Percentiles rank a stretch among this genome's conserved stretches.
These are phyloP conservation scores for Pseudoturritis turrita DNA, from an alignment of 345 rosid species.

Conservation along the genomic window DNA sequence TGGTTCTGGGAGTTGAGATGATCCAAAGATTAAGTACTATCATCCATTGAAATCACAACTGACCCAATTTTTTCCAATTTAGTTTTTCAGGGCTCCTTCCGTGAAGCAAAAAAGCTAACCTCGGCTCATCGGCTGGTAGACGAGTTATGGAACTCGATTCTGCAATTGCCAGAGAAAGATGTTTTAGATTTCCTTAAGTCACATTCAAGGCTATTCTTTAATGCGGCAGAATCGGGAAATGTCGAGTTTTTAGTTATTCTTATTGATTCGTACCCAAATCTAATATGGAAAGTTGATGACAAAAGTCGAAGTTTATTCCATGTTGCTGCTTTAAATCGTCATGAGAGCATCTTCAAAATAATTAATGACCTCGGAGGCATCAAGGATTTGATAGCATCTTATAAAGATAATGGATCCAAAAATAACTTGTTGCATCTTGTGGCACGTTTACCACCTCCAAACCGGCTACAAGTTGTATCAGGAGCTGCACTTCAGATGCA, in stretches of 20 bases:
- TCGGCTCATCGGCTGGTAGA: neutral
- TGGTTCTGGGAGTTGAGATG: no score
- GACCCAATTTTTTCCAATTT: neutral
- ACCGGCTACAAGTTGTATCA: constrained; percentile 30
- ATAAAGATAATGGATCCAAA: no score
- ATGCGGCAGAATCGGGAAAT: neutral
- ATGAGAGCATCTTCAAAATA: neutral
- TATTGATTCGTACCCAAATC: neutral
- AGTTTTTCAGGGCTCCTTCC: neutral
- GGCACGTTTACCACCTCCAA: constrained; percentile 26
- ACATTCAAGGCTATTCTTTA: neutral
- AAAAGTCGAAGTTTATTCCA: neutral
- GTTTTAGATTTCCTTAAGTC: neutral
- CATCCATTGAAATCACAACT: neutral
- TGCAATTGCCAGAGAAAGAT: neutral
- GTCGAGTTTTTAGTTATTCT: neutral
- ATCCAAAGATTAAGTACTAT: no score
- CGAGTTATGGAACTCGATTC: neutral
- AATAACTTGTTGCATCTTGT: constrained; percentile 26
- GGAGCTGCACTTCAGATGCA: constrained; percentile 42
- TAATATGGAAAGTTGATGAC: neutral
- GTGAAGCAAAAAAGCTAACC: neutral
- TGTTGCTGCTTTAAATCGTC: neutral
- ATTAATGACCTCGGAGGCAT: neutral
- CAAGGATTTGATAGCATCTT: neutral